Conservation (phyloP, 495 filamentous ascomycete genomes). For the Cairneyella variabilis region DNA sequence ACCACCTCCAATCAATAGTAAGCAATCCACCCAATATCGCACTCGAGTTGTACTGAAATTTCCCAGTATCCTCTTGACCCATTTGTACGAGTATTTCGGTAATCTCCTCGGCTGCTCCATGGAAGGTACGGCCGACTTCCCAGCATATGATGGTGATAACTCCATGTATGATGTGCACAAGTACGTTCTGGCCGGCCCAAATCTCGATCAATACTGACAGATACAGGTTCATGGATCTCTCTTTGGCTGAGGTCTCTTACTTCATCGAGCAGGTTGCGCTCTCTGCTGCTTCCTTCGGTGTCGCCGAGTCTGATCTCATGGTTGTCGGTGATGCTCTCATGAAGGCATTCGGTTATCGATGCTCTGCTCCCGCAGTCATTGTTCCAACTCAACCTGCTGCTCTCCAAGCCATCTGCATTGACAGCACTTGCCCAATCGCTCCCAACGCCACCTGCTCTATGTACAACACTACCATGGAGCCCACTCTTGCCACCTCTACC, state of each 20-base stretch:
- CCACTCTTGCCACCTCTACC: slow-evolving; percentile 10
- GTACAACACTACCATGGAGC: slow-evolving; percentile 22
- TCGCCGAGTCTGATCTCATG: slow-evolving; percentile 36
- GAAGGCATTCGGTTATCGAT: slow-evolving; percentile 40
- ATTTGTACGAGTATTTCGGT: slow-evolving; percentile 54
- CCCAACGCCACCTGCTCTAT: slow-evolving; percentile 27
- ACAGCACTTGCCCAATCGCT: slow-evolving; percentile 32
- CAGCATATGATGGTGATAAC: slow-evolving; percentile 37
- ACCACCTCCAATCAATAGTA: slow-evolving; percentile 49
- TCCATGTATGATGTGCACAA: slow-evolving; percentile 49
- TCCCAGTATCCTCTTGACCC: slow-evolving; percentile 46
- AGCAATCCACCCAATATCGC: slow-evolving; percentile 3
- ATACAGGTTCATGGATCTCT: slow-evolving; percentile 49
- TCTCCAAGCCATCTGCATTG: slow-evolving; percentile 43
- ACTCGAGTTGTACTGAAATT: slow-evolving; percentile 6
- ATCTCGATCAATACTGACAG: slow-evolving; percentile 1
- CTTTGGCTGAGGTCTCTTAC: slow-evolving; percentile 42
- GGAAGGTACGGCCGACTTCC: slow-evolving; percentile 34
- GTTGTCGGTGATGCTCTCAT: slow-evolving; percentile 37
- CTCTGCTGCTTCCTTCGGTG: slow-evolving; percentile 48
- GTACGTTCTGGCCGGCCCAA: slow-evolving; percentile 19
- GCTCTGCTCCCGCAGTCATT: slow-evolving; percentile 32
- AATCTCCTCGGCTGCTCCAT: slow-evolving; percentile 45
- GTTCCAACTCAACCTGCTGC: slow-evolving; percentile 31
- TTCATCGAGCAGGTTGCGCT: slow-evolving; percentile 52